Percentiles rank a stretch among this genome's conserved stretches.
Conservation (phyloP, 768 basidiomycete species). For the Crepidotus variabilis region DNA sequence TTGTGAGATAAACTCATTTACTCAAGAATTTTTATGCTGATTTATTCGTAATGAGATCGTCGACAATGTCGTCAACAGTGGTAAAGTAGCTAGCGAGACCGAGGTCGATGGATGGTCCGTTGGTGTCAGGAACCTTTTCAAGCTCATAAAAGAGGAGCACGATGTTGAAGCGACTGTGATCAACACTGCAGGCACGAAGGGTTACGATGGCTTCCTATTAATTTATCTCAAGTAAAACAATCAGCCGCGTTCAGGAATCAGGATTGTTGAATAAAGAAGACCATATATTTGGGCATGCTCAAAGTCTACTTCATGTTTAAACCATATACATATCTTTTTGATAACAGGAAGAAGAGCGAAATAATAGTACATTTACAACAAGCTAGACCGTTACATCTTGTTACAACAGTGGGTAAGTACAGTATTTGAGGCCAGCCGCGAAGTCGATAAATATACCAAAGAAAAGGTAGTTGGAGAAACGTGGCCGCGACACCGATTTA, state of each 20-base stretch:
- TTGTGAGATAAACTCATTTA: constrained; percentile 34
- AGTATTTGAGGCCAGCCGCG: constrained; percentile 3
- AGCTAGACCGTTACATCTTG: background rate
- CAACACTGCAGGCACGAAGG: constrained; percentile 46
- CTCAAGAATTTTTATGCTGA: background rate
- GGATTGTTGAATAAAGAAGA: background rate
- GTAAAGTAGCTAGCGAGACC: constrained; percentile 37
- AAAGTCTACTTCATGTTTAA: background rate
- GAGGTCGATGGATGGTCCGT: constrained; percentile 30
- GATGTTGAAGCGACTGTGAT: constrained; percentile 53
- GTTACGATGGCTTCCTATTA: constrained; percentile 53
- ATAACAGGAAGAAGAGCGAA: background rate
- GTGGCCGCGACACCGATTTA: constrained; percentile 3
- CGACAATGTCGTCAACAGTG: constrained; percentile 57
- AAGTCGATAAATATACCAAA: constrained; percentile 6
- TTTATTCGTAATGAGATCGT: constrained; percentile 38
- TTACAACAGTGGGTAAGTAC: background rate
- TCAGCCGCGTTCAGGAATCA: too few species aligned
- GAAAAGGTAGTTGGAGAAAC: background rate
- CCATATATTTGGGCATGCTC: background rate
- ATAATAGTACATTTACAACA: background rate
- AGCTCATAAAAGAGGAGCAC: constrained; percentile 41
- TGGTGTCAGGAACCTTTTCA: constrained; percentile 44
- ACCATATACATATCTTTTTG: background rate
- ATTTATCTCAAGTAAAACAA: constrained; percentile 33